phyloP scores from a whole-genome alignment of 2,329 filamentous ascomycete genomes.

The Massarina eburnea region DNA sequence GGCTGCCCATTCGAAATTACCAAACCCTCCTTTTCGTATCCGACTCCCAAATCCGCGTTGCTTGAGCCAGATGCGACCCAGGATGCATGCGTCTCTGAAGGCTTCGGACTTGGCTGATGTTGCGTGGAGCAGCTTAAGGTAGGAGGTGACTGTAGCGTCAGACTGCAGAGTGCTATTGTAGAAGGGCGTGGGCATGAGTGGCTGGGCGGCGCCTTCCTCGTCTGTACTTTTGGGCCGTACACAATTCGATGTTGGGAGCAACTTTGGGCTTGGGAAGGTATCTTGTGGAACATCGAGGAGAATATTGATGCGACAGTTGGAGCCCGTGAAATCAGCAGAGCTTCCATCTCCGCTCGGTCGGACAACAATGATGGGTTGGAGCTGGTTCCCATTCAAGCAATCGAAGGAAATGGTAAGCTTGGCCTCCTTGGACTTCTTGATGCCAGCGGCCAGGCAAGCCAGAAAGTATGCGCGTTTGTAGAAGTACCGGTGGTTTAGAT shows the following conservation, averaged over 20 bases:
- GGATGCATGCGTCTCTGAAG: constrained; percentile 80
- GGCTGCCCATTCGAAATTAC: constrained; percentile 87
- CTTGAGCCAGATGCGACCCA: constrained; percentile 85
- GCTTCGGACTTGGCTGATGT: constrained; percentile 68
- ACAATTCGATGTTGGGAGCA: constrained; percentile 69
- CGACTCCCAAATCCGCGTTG: constrained; percentile 78
- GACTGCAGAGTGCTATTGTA: constrained; percentile 87
- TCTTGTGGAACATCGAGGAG: constrained; percentile 71
- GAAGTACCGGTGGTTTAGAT: constrained; percentile 88
- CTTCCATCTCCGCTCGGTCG: constrained; percentile 37
- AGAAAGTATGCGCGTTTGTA: constrained; percentile 93
- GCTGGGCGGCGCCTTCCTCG: constrained; percentile 43
- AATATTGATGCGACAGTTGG: constrained; percentile 63
- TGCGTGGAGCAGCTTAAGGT: constrained; percentile 74
- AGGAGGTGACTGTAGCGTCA: constrained; percentile 71
- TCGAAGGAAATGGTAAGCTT: constrained; percentile 64
- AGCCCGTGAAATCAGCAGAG: constrained; percentile 37
- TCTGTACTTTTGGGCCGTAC: constrained; percentile 60
- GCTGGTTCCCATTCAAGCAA: constrained; percentile 69
- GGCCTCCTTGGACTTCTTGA: constrained; percentile 61
- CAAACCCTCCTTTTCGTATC: constrained; percentile 79
- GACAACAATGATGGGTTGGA: constrained; percentile 69
- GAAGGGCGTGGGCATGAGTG: constrained; percentile 66
- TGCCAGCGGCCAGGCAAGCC: constrained; percentile 72
- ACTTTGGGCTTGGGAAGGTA: constrained; percentile 71